Evolutionary conservation across 352 stramenopile species (phyloP).

Genomic region (Phytophthora ramorum): DNA sequence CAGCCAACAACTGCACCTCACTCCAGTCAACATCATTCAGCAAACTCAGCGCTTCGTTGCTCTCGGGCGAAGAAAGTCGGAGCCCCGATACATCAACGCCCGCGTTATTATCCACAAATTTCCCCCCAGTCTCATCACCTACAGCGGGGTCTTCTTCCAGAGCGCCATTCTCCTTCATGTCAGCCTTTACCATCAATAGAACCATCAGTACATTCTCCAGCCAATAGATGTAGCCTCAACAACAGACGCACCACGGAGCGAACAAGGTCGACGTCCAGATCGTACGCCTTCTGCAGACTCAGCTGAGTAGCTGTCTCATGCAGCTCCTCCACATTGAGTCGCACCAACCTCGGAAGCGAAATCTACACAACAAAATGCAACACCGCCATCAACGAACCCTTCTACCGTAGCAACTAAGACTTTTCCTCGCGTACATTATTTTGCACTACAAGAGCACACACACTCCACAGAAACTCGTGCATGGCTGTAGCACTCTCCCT

Average conservation of each 20-base stretch:
- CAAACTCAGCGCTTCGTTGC: slow-evolving; percentile 58
- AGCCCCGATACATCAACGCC: slow-evolving; percentile 34
- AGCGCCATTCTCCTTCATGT: slow-evolving; percentile 44
- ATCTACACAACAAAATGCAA: slow-evolving; percentile 25
- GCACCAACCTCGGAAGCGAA: slow-evolving; percentile 56
- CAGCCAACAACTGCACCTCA: slow-evolving; percentile 47
- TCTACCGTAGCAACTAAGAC: not conserved
- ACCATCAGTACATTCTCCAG: slow-evolving; percentile 4
- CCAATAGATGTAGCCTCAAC: slow-evolving; percentile 3
- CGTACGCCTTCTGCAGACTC: slow-evolving; percentile 66
- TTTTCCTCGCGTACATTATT: slow-evolving; percentile 46
- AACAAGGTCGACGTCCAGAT: slow-evolving; percentile 69
- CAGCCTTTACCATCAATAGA: slow-evolving; percentile 24
- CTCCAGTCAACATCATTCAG: slow-evolving; percentile 68
- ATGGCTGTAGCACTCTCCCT: slow-evolving; percentile 56
- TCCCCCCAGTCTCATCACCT: slow-evolving; percentile 6
- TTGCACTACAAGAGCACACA: slow-evolving; percentile 64
- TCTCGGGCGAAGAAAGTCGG: slow-evolving; percentile 60
- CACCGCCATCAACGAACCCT: not conserved
- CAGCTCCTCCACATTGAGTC: slow-evolving; percentile 68
- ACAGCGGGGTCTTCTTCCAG: not conserved
- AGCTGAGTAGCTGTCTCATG: slow-evolving; percentile 59
- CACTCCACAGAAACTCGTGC: slow-evolving; percentile 78
- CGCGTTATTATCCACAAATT: slow-evolving; percentile 8
- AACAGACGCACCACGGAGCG: slow-evolving; percentile 44